phyloP scores from a whole-genome alignment of 768 basidiomycete species.

The Crassisporium funariophilum region DNA sequence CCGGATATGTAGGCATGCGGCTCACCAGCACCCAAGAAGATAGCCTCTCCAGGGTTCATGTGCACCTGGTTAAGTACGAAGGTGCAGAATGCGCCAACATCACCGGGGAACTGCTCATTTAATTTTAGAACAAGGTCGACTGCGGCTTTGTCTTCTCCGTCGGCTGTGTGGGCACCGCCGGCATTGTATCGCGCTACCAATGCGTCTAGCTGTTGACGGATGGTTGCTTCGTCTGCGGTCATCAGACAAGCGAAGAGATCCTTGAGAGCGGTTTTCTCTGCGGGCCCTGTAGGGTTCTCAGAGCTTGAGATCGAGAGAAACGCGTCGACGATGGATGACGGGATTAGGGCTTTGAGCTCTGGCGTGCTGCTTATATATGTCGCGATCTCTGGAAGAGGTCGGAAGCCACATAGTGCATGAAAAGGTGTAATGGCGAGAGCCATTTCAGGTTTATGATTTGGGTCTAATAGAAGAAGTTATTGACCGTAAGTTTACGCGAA shows the following conservation, averaged over 20 bases:
- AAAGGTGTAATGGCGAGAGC: constrained; percentile 95
- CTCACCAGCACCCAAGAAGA: constrained; percentile 94
- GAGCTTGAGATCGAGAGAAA: constrained; percentile 54
- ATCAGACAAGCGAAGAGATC: constrained; percentile 83
- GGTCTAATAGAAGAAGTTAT: constrained; percentile 51
- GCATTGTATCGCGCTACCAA: constrained; percentile 67
- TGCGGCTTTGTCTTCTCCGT: constrained; percentile 46
- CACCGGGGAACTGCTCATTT: constrained; percentile 81
- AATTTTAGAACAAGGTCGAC: constrained; percentile 65
- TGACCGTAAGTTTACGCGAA: too few relatives aligned
- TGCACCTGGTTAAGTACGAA: constrained; percentile 87
- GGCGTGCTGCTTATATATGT: constrained; percentile 65
- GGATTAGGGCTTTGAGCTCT: constrained; percentile 77
- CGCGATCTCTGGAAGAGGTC: constrained; percentile 75
- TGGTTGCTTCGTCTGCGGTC: constrained; percentile 61
- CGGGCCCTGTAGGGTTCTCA: constrained; percentile 41
- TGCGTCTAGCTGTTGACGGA: constrained; percentile 54
- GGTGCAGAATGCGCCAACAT: constrained; percentile 91
- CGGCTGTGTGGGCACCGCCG: constrained; percentile 28
- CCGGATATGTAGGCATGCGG: constrained; percentile 96
- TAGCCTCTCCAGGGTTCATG: constrained; percentile 82
- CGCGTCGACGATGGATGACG: constrained; percentile 47
- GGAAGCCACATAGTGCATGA: constrained; percentile 90
- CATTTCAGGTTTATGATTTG: constrained; percentile 99
- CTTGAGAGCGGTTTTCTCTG: constrained; percentile 65